Base-by-base conservation (phyloP, 768 basidiomycete genomes). In the Cystobasidium tubakii region DNA sequence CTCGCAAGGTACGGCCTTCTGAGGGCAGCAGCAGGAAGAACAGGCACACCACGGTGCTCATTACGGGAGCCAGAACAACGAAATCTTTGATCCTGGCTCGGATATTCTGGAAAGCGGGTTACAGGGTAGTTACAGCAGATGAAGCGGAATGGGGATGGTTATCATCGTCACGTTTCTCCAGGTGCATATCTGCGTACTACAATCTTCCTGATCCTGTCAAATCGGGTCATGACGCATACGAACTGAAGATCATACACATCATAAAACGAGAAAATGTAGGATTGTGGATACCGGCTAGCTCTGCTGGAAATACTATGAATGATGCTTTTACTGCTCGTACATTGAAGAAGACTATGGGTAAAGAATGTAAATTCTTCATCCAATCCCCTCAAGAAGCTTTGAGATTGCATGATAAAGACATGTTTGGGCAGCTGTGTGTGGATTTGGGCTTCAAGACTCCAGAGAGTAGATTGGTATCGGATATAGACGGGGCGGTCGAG, bases 231-330 rank as follows among this genome's bases (percentile, higher is more conserved):
- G 15, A 25, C 13, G 21, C 13, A 43, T 81, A 82, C 72, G 77
- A 77, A 1, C 42, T 64, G 27, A 65, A 74, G 12, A 76, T 82
- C 9, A 63, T 78, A 21, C 44, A 57, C 1, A 77, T 82, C 54
- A 80, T 79, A 19, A 74, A 74, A 29, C 54, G 36, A 10, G 78
- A 82, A 69, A 71, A 76, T 21, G 78, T 77, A 6, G 76, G 74
- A 53, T 75, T 81, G 2, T 81, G 81, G 73, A 76, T 82, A 9
- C 81, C 81, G 10, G 80, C 80, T 27, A 81, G 79, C 1, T 80
- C 80, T 17, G 81, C 78, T 19, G 81, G 77, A 3, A 78, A 78
- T 9, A 79, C 81, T 6, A 78, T 81, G 55, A 80, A 81, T 66
- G 81, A 82, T 66, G 79, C 81, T 23, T 74, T 75, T 55, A 79